phyloP scores from a whole-genome alignment of 192 early-diverging fungal species.

The Lunasporangiospora selenospora region DNA sequence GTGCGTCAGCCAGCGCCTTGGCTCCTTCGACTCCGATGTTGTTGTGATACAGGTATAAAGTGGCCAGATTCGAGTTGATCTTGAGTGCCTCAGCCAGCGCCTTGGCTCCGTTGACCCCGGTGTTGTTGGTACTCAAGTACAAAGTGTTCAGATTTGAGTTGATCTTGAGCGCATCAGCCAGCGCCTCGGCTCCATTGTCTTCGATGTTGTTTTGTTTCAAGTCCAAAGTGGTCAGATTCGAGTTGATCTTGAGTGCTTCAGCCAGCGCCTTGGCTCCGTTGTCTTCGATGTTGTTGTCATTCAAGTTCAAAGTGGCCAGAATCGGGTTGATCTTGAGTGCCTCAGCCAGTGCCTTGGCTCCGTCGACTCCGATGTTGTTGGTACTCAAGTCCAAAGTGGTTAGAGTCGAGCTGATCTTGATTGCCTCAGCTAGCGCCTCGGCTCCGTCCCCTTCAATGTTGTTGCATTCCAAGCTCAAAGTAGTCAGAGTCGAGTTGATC shows the following conservation, averaged over 20 bases:
- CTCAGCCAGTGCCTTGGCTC: background rate
- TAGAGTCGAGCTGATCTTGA: slow-evolving; percentile 13
- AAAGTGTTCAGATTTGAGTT: background rate
- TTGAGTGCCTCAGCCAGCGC: background rate
- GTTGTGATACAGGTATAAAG: background rate
- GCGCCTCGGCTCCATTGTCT: slow-evolving; percentile 3
- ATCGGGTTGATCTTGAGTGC: slow-evolving; percentile 7
- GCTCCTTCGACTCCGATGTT: background rate
- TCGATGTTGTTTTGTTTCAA: background rate
- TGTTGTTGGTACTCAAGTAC: too few species aligned
- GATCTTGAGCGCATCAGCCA: slow-evolving; percentile 6
- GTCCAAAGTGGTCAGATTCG: background rate
- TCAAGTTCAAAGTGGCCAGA: slow-evolving; percentile 2
- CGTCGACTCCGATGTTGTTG: background rate
- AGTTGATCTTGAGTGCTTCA: slow-evolving; percentile 10
- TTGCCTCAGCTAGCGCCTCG: slow-evolving; percentile 10
- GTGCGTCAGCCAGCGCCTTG: background rate
- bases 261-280: background rate
- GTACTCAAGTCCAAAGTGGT: slow-evolving; percentile 10
- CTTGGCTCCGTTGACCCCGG: too few species aligned
- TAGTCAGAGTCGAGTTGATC: slow-evolving; percentile 11
- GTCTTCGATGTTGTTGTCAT: background rate
- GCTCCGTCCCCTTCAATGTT: background rate
- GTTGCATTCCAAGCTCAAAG: slow-evolving; percentile 2
- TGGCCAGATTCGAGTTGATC: background rate